A percentile compares a stretch with the other conserved stretches of the same genome.
Conservation (phyloP, 257 asterid genomes). For the Eustoma russellianum region DNA sequence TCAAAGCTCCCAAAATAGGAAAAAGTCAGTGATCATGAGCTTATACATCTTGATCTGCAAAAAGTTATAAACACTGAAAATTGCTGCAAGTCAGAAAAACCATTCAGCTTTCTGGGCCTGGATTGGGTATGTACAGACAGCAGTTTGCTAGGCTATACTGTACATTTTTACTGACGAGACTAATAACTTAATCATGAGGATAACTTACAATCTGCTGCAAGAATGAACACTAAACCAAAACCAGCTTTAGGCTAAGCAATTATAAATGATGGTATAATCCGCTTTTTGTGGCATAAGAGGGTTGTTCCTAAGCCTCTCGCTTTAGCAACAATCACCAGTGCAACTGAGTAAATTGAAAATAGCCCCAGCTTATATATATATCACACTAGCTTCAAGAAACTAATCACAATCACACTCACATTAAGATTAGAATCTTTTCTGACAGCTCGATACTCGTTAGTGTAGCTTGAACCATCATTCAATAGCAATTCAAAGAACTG, state of each 20-base stretch:
- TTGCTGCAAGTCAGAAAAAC: too few relatives aligned
- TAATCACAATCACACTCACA: constrained; percentile 33
- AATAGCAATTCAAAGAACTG: constrained; percentile 63
- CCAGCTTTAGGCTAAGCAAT: neutral
- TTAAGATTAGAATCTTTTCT: constrained; percentile 70
- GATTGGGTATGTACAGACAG: too few relatives aligned
- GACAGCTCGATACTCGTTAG: constrained; percentile 54
- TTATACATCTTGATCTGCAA: too few relatives aligned
- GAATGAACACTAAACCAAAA: neutral
- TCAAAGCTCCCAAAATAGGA: neutral
- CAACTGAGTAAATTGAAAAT: neutral
- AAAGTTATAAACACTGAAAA: too few relatives aligned
- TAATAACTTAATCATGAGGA: neutral
- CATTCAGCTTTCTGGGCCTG: too few relatives aligned
- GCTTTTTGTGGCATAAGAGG: too few relatives aligned
- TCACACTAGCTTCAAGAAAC: neutral
- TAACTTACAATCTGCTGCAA: neutral
- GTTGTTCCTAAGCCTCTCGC: too few relatives aligned
- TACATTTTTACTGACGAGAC: too few relatives aligned
- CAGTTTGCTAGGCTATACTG: too few relatives aligned
- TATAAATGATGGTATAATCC: neutral
- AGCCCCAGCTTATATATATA: too few relatives aligned
- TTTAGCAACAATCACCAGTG: neutral
- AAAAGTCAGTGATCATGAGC: too few relatives aligned
- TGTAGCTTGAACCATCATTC: constrained; percentile 74